Evolutionary conservation across 2,329 filamentous ascomycete species (phyloP).

Genomic region (Epichloe brachyelytri): DNA sequence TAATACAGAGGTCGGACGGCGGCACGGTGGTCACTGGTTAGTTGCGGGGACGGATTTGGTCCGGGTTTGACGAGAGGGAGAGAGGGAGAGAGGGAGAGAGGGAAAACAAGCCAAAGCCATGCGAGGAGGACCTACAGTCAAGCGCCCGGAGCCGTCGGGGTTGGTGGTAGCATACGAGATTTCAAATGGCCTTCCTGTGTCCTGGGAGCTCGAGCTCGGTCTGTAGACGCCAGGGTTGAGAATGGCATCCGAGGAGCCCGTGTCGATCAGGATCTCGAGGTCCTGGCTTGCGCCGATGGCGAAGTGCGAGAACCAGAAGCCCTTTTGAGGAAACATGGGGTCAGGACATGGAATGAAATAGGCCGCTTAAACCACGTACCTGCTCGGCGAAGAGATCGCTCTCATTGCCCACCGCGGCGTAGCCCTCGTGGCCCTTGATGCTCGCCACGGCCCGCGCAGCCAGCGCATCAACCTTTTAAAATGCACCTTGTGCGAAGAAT

Average conservation of each 20-base stretch:
- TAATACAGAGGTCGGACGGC: not conserved
- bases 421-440: not conserved
- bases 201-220: conserved; percentile 4
- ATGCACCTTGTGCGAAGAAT: not conserved
- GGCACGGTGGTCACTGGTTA: no score
- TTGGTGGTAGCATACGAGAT: conserved; percentile 11
- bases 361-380: not conserved
- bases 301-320: conserved; percentile 12
- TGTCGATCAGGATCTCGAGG: conserved; percentile 10
- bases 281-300: conserved; percentile 9
- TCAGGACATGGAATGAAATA: not conserved
- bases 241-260: conserved; percentile 10
- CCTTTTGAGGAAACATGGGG: not conserved
- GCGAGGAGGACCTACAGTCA: not conserved
- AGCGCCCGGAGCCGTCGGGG: conserved; percentile 8
- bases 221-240: conserved; percentile 11
- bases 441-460: not conserved
- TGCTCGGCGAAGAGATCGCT: not conserved
- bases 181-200: conserved; percentile 4
- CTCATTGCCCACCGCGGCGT: not conserved
- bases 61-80: no score
- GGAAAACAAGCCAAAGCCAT: not conserved
- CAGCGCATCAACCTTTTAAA: not conserved
- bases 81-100: not conserved
- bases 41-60: no score